Evolutionary conservation across 345 rosid genomes (phyloP), one percentile per base, ranked within the genome.

Genomic region (Lumnitzera littorea): DNA sequence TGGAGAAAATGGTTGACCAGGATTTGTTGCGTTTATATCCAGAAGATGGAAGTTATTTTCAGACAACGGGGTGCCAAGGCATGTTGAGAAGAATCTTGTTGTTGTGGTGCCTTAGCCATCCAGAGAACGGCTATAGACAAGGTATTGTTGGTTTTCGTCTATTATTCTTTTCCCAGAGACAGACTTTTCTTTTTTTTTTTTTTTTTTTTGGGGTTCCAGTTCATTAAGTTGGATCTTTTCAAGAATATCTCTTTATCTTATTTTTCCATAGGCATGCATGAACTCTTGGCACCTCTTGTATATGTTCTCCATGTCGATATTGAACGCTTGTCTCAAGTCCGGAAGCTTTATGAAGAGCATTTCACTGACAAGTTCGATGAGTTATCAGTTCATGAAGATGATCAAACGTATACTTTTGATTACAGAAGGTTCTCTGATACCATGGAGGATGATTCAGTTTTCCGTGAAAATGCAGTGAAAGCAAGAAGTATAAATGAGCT

Each of bases 61-160:
- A 94, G 76, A 86, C 99, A 51, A 82, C 92, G 51, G 95, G 91
- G 53, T 94, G 97, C 70, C 99, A 94, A 79, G 96, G 99, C 46
- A 83, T 94, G 87, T 67, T 94, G 47, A 94, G 99, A 67, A 81
- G 97, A 27, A 83, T 94, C 55, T 67, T 90, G 74, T 75, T 94
- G 57, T 62, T 94, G 64, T 94, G 99, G 99, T 94, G 97, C 72
- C 95, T 94, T 57, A 78, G 87, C 61, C 90, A 94, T 76, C 97
- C 95, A 0, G 94, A 90, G 51, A 83, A 53, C 36, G 92, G 96
- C 15, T 90, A 90, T 53, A 76, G 86, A 70, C 99, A 94, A 86
- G 99, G 99, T 83, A 79, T 36, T 36, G 43, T 36, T 36, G 43
- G 43, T 57, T 57, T 41, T 57, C 27, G 11, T 57, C 60, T 43